Base-by-base conservation (phyloP, 805 yeast species). In the Tetrapisispora nanseiensis region DNA sequence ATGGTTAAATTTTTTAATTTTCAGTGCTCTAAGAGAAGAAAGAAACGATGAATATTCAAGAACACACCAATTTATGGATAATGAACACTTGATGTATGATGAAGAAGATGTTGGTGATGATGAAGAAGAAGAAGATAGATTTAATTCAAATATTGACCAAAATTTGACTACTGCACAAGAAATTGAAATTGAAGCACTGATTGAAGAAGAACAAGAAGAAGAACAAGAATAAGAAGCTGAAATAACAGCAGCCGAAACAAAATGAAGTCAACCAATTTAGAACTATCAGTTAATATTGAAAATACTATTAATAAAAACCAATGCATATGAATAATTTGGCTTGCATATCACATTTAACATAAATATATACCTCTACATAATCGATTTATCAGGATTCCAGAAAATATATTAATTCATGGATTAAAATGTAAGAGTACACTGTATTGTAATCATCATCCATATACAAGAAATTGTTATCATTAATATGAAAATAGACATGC, bases 1-100 rank as follows among this genome's bases (percentile, higher is more conserved):
- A 26, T 82, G 89, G 86, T 66, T 77, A 52, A 76, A 79, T 51
- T 76, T 80, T 44, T 62, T 82, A 48, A 69, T 80, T 27, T 81
- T 70, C 58, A 74, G 71, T 54, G 70, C 80, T 33, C 63, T 82
- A 45, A 72, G 78, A 52, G 87, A 82, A 46, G 90, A 82, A 52
- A 75, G 71, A 52, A 68, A 69, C 45, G 66, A 67, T 44, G 67
- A 73, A 45, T 63, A 70, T 41, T 74, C 75, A 50, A 57, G 62
- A 43, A 34, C 52, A 15, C 48, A 50, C 31, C 50, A 50, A 42
- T 46, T 47, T 18, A 40, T 42, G 27, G 35, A 34, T 18, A 24
- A 34, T 2, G 23, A 19, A 5, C 19, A 27, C 4, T 27, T 28
- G 3, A 30, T 30, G 13, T 34, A 38, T 21, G 37, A 32, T n/a